Base-by-base conservation (phyloP, 805 yeast species). In the Nakazawaea molendinolei region DNA sequence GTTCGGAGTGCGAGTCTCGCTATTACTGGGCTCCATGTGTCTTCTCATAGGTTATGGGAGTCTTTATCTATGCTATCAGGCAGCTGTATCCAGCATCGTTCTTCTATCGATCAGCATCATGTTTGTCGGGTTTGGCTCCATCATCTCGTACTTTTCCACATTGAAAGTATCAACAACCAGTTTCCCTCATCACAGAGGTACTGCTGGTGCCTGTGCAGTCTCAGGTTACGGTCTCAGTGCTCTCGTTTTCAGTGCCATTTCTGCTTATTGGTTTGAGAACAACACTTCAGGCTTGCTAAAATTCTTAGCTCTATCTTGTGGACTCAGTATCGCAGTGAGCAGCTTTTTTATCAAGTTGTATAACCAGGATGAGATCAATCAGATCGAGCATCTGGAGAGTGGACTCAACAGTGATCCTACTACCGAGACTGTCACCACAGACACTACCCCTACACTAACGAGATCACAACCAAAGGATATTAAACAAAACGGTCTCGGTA, bases 221-320 rank as follows among this genome's bases (percentile, higher is more conserved):
- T 70, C 84, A 10, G 64, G 77, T 1, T 83, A 74, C 53, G 94
- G 90, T 0, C 56, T 83, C 28, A 73, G 86, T 5, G 87, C 90
- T 3, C 64, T 83, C 27, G 45, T 79, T 14, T 79, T 77, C 49
- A 74, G 86, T 2, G 52, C 69, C 2, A 47, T 79, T 3, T 71
- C 84, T 10, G 74, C 82, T 0, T 47, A 56, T 5, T 63, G 69
- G 34, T 82, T 72, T 45, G 53, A 57, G 6, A 73, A 67, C 22
- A 56, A 79, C 44, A 69, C 84, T 1, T 70, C 65, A 5, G 74
- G 73, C 0, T 62, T 81, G 2, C 60, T 83, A 29, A 51, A 53
- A 36, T 81, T 81, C 50, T 65, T 83, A 41, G 58, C 79, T 1
- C 40, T 70, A 1, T 65, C 64, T 32, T 71, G 86, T 35, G 79